Percentiles rank a stretch among this genome's conserved stretches.
These are phyloP conservation scores for Cutaneotrichosporon curvatum DNA, from an alignment of 1,284 basidiomycete genomes.

Conservation along the genomic window DNA sequence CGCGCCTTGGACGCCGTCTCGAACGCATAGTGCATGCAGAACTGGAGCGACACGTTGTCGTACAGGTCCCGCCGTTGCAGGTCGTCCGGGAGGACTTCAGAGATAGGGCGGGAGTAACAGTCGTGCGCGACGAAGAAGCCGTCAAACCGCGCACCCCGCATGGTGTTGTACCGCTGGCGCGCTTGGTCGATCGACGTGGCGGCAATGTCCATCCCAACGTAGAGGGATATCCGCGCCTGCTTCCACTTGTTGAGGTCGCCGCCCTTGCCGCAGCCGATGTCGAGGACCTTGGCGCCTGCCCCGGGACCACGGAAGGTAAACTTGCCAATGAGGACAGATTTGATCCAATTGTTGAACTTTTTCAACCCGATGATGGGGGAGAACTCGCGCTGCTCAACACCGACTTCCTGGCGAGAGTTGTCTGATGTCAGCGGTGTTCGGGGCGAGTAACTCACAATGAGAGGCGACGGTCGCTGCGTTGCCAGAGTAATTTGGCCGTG, in stretches of 20 bases:
- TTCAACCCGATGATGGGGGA: slow-evolving; percentile 95
- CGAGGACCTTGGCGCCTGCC: slow-evolving; percentile 63
- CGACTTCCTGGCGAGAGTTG: slow-evolving; percentile 86
- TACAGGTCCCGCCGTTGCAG: slow-evolving; percentile 55
- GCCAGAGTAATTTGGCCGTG: slow-evolving; percentile 19
- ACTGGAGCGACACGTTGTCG: slow-evolving; percentile 95
- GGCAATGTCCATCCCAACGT: slow-evolving; percentile 86
- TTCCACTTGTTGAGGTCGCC: slow-evolving; percentile 96
- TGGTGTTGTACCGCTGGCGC: slow-evolving; percentile 55
- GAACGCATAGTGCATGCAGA: slow-evolving; percentile 99
- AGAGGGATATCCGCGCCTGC: slow-evolving; percentile 71
- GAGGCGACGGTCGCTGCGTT: slow-evolving; percentile 31
- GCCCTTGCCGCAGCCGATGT: slow-evolving; percentile 96
- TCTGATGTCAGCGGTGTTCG: no score
- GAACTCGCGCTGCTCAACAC: slow-evolving; percentile 70
- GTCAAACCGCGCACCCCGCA: slow-evolving; percentile 56
- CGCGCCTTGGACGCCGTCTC: slow-evolving; percentile 77
- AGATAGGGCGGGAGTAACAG: slow-evolving; percentile 71
- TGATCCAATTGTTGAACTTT: slow-evolving; percentile 99
- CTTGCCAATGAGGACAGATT: slow-evolving; percentile 84
- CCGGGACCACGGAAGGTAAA: slow-evolving; percentile 48
- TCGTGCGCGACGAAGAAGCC: slow-evolving; percentile 81
- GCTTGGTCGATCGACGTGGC: slow-evolving; percentile 87
- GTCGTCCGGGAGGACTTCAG: slow-evolving; percentile 59
- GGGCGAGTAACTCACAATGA: no score